These are phyloP conservation scores for Rhodotorula kratochvilovae DNA, from an alignment of 768 basidiomycete species.

Conservation along the genomic window DNA sequence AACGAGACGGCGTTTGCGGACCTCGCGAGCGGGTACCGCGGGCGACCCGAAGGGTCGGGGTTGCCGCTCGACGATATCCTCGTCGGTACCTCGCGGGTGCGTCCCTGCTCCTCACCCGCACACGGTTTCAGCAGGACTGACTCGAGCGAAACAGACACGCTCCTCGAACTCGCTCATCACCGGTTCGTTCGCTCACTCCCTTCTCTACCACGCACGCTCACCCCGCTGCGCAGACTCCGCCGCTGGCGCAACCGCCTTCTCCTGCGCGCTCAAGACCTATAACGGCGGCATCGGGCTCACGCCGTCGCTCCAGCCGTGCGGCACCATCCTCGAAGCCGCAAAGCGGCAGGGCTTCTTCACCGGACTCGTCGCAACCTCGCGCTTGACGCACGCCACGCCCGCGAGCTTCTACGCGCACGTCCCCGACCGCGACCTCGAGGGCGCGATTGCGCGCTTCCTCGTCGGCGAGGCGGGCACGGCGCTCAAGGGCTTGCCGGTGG, in stretches of 20 bases:
- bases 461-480: slow-evolving; percentile 32
- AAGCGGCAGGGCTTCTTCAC: slow-evolving; percentile 41
- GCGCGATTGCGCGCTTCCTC: slow-evolving; percentile 38
- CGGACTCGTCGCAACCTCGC: slow-evolving; percentile 40
- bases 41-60: neutral
- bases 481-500: slow-evolving; percentile 37
- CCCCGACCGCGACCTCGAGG: slow-evolving; percentile 39
- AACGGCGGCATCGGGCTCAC: slow-evolving; percentile 43
- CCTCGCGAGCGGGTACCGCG: slow-evolving; percentile 1
- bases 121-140: too few species aligned
- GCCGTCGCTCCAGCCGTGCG: slow-evolving; percentile 30
- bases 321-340: slow-evolving; percentile 45
- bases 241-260: slow-evolving; percentile 45
- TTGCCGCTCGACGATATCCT: slow-evolving; percentile 43
- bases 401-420: slow-evolving; percentile 43
- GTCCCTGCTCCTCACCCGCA: neutral
- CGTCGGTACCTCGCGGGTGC: slow-evolving; percentile 40
- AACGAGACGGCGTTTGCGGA: slow-evolving; percentile 16
- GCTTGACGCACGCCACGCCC: slow-evolving; percentile 42
- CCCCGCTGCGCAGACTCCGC: slow-evolving; percentile 40
- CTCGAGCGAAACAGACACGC: slow-evolving; percentile 25
- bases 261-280: slow-evolving; percentile 42
- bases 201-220: neutral
- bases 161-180: slow-evolving; percentile 36
- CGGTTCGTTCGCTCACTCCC: neutral